Percentiles rank a stretch among this genome's conserved stretches.
Evolutionary conservation across 345 rosid species (phyloP).

Genomic region (Gossypium herbaceum): DNA sequence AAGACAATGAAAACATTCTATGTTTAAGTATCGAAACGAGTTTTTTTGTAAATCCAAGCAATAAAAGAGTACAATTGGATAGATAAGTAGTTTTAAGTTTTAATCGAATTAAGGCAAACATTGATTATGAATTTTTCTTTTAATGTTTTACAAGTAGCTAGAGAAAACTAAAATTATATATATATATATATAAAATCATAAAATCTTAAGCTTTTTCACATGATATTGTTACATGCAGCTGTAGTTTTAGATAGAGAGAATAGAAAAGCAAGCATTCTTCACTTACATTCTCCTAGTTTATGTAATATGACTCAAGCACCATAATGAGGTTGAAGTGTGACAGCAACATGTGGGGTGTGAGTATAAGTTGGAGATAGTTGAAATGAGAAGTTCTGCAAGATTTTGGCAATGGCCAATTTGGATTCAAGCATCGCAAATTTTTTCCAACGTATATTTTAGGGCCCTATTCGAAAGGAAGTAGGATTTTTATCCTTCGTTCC

Average conservation of each 20-base stretch:
- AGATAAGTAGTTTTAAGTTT: neutral
- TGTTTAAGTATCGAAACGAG: no score
- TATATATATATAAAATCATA: neutral
- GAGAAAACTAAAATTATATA: neutral
- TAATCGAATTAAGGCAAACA: neutral
- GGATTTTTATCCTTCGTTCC: slow-evolving; percentile 27
- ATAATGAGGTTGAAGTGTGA: slow-evolving; percentile 50
- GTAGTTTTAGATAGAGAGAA: neutral
- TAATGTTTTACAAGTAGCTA: neutral
- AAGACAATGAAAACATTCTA: no score
- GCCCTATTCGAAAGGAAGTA: slow-evolving; percentile 40
- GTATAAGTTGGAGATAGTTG: slow-evolving; percentile 45
- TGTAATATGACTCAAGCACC: slow-evolving; percentile 42
- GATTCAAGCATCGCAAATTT: slow-evolving; percentile 49
- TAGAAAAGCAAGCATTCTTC: neutral
- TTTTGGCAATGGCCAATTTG: slow-evolving; percentile 47
- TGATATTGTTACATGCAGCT: neutral
- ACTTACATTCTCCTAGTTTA: neutral
- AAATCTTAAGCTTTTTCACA: neutral
- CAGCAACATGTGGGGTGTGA: slow-evolving; percentile 42
- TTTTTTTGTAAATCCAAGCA: neutral
- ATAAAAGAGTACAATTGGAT: neutral
- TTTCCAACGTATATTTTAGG: slow-evolving; percentile 42
- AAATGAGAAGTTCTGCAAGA: slow-evolving; percentile 39
- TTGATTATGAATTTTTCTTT: no score